A percentile compares a stretch with the other conserved stretches of the same genome.
Evolutionary conservation across 2,329 filamentous ascomycete genomes (phyloP).

Genomic region (Calonectria montana): DNA sequence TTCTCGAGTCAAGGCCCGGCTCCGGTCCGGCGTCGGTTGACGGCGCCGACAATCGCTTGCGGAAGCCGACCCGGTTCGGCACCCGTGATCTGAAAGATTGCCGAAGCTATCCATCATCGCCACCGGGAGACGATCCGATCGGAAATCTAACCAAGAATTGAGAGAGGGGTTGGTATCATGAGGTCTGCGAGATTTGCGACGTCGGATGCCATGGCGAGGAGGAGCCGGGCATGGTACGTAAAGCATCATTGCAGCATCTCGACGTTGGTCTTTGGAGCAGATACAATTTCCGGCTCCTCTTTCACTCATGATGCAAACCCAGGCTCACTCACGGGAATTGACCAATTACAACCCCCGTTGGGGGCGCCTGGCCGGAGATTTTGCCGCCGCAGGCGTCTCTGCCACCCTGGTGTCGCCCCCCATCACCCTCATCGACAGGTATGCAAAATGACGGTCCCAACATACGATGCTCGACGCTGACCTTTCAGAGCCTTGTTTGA

Average conservation of each 20-base stretch:
- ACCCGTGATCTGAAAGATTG: background rate
- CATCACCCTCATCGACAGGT: conserved; percentile 45
- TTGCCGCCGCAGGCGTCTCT: conserved; percentile 40
- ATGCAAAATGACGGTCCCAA: background rate
- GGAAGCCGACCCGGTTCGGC: conserved; percentile 19
- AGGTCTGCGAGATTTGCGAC: background rate
- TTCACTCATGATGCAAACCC: conserved; percentile 27
- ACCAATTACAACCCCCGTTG: conserved; percentile 23
- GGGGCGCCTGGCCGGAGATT: conserved; percentile 37
- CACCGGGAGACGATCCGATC: conserved; percentile 29
- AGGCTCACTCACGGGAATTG: conserved; percentile 16
- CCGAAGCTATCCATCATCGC: conserved; percentile 16
- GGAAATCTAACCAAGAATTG: background rate
- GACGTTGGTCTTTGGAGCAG: background rate
- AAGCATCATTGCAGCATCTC: background rate
- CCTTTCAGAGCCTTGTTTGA: conserved; percentile 33
- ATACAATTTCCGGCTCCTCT: background rate
- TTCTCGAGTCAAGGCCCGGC: background rate
- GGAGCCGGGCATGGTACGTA: background rate
- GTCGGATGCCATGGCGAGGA: background rate
- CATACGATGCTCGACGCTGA: background rate
- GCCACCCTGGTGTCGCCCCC: conserved; percentile 43
- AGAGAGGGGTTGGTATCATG: conserved; percentile 1
- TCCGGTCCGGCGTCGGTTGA: conserved; percentile 18
- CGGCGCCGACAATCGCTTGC: conserved; percentile 18